Base-by-base conservation (phyloP, 2,329 filamentous ascomycete genomes). In the Colletotrichum tanaceti region DNA sequence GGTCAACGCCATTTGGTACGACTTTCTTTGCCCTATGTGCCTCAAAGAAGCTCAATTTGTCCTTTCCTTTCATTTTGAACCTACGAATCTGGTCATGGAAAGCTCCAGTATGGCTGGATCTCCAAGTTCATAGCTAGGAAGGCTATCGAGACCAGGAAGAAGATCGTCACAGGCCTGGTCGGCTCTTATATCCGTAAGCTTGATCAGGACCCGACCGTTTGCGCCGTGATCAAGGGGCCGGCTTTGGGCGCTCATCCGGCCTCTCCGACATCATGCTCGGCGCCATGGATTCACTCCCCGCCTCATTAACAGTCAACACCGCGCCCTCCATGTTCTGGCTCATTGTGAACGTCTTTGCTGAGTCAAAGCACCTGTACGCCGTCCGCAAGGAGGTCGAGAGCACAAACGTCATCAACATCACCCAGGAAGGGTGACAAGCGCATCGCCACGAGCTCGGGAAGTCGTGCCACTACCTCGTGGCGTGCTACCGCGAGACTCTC, bases 401-500 rank as follows among this genome's bases (percentile, higher is more conserved):
- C 0, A 66, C 77, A 1, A 58, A 52, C 7, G 65, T 52, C 24
- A 60, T 70, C 35, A 63, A 64, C 22, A 24, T 60, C 4, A 22
- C 58, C 1, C 59, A 71, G 5, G 61, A n/a, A 65, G 5, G 63
- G 59, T 20, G 64, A 38, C 22, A 63, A 49, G 60, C 71, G 63
- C 11, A 63, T 54, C 2, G 74, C 72, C 2, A 75, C 1, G 71
- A 72, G 1, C 73, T 86, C 6, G 77, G 79, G 47, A 74, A 79
- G 13, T 53, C 72, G 1, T 84, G 81, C 62, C 80, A 81, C 0
- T 74, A 83, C 4, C 73, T 86, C 16, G 74, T 80, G 20, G 79
- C 81, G 6, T 77, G 76, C 7, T 84, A 80, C 70, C 80, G 80
- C 50, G 84, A 86, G 72, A 77, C 76, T 0, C 73, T 85, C 35